Evolutionary conservation across 2,329 filamentous ascomycete species (phyloP), one percentile per base, ranked within the genome.

Genomic region (Aspergillus aculeatus): DNA sequence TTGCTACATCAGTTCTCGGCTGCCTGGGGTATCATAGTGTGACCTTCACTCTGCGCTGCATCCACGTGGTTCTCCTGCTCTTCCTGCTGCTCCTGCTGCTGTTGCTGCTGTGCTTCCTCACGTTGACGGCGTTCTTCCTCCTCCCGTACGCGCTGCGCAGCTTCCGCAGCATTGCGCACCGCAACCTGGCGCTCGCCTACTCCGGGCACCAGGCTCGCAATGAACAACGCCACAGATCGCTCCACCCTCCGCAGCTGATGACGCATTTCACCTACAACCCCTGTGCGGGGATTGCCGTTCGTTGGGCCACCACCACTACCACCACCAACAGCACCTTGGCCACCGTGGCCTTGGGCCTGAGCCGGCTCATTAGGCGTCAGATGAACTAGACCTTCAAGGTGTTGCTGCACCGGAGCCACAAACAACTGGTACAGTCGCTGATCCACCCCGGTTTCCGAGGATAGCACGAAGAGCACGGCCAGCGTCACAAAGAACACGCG

Each of bases 171-270:
- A 65, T 84, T 81, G 59, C 82, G 78, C 26, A 82, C 84, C 62
- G 80, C 76, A 14, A 88, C 82, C 69, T 86, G 83, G 7, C 83
- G 77, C 69, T 88, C 86, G 0, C 86, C 85, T 26, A 88, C 78
- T 0, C 86, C 86, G 0, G 86, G 86, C 69, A 86, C 82, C 53
- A 88, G 68, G 70, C 83, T 86, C 0, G 85, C 85, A 35, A 88
- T 69, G 61, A 88, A 86, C n/a, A 88, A 75, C n/a, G 84, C 83
- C 47, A 85, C 67, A 1, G 82, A 82, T 41, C 86, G 78, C 69
- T 88, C 85, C 0, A 79, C 70, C 2, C 79, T 77, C 48, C 82
- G 73, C 19, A 84, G 47, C 21, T 65, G 65, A 16, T 68, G 66
- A 58, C 69, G 68, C 4, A 70, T 19, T 19, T 44, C 38, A n/a